These are phyloP conservation scores for Fusarium guadeloupense DNA, from an alignment of 2,329 filamentous ascomycete species.

Conservation along the genomic window DNA sequence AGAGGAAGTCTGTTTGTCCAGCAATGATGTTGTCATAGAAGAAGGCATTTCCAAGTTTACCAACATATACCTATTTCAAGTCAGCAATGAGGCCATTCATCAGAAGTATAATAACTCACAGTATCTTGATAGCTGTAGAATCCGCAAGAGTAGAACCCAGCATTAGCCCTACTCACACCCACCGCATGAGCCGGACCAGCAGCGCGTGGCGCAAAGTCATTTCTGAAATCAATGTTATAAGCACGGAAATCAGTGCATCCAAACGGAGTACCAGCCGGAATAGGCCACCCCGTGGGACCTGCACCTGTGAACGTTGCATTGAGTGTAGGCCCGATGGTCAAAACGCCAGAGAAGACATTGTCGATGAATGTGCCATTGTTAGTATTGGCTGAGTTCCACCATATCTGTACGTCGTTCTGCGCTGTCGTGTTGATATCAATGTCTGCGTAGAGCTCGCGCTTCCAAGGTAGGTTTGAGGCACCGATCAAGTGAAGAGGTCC, in stretches of 20 bases:
- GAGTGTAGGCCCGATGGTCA: constrained; percentile 71
- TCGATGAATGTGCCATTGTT: constrained; percentile 58
- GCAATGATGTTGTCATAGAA: constrained; percentile 69
- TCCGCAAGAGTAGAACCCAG: constrained; percentile 72
- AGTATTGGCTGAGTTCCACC: constrained; percentile 63
- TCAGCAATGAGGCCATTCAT: neutral
- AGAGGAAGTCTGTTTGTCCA: constrained; percentile 74
- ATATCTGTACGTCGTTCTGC: constrained; percentile 62
- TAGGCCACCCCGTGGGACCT: constrained; percentile 68
- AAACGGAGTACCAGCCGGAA: constrained; percentile 69
- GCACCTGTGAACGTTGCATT: constrained; percentile 69
- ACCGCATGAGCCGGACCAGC: constrained; percentile 68
- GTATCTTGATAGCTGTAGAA: constrained; percentile 77
- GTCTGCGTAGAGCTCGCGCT: constrained; percentile 49
- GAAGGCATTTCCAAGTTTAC: constrained; percentile 73
- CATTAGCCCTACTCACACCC: constrained; percentile 69
- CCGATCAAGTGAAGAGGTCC: constrained; percentile 70
- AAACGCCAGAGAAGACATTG: constrained; percentile 69
- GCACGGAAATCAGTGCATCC: constrained; percentile 70
- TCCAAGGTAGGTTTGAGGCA: constrained; percentile 56
- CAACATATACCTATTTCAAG: constrained; percentile 64
- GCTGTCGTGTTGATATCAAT: constrained; percentile 53
- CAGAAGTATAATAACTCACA: constrained; percentile 44
- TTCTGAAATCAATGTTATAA: constrained; percentile 74
- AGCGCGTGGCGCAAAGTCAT: constrained; percentile 61